Evolutionary conservation across 2,329 filamentous ascomycete genomes (phyloP).

Genomic region (Diplodia intermedia): DNA sequence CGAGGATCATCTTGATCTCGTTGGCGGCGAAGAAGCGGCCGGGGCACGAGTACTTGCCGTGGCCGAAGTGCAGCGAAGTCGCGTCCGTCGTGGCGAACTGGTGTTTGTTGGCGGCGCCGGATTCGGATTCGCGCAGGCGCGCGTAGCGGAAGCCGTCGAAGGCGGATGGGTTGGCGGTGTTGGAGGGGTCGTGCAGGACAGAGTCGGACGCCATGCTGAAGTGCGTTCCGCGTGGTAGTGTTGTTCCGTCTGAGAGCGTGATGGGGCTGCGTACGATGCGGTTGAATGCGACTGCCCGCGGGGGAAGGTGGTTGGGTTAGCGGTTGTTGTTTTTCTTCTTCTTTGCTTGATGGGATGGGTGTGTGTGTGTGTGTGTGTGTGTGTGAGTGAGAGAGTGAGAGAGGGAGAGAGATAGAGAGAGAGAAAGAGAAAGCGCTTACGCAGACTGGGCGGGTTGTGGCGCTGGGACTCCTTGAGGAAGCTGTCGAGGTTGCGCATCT

Average conservation of each 20-base stretch:
- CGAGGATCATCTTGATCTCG: conserved; percentile 46
- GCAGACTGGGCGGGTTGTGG: conserved; percentile 29
- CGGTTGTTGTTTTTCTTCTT: no score
- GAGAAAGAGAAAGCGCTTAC: not conserved
- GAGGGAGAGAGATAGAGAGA: not conserved
- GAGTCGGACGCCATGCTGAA: no score
- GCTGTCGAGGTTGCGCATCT: conserved; percentile 35
- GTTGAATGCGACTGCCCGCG: no score
- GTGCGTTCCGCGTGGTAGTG: conserved; percentile 30
- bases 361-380: not conserved
- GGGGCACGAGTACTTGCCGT: conserved; percentile 40
- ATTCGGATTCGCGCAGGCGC: conserved; percentile 3
- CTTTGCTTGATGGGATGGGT: no score
- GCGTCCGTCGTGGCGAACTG: conserved; percentile 42
- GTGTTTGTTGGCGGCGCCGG: conserved; percentile 31
- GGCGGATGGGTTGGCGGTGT: conserved; percentile 30
- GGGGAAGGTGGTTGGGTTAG: no score
- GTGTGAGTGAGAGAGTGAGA: no score
- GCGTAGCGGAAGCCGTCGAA: conserved; percentile 35
- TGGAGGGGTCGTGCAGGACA: conserved; percentile 17
- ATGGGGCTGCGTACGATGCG: not conserved
- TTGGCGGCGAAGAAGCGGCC: conserved; percentile 45
- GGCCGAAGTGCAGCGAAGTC: conserved; percentile 40
- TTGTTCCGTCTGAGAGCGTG: conserved; percentile 35
- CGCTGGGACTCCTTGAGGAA: conserved; percentile 36